phyloP scores from a whole-genome alignment of 1,284 basidiomycete genomes.

The Moesziomyces aphidis region DNA sequence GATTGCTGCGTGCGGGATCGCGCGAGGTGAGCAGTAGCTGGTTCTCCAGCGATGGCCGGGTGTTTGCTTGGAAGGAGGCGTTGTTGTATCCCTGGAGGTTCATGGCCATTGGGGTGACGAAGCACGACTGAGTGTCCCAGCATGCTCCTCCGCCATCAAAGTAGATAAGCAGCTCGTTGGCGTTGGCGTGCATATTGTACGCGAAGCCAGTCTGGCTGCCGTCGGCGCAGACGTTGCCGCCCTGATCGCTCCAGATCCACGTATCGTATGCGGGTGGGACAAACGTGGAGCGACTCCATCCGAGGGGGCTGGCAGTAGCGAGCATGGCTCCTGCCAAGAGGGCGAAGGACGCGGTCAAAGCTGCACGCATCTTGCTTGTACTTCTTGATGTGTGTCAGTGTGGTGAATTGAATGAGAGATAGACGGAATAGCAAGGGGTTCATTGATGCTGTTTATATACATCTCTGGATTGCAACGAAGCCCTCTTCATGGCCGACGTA shows the following conservation, averaged over 20 bases:
- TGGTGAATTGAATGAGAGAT: no score
- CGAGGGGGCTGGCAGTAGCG: conserved; percentile 3
- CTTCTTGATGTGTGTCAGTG: background rate
- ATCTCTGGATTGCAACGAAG: no score
- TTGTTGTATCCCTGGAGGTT: conserved; percentile 28
- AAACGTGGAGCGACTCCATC: conserved; percentile 1
- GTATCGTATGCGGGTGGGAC: conserved; percentile 19
- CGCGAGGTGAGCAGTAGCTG: conserved; percentile 27
- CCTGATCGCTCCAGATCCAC: conserved; percentile 26
- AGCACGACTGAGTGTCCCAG: conserved; percentile 26
- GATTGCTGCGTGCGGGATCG: conserved; percentile 22
- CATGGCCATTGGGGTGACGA: conserved; percentile 13
- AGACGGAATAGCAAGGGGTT: no score
- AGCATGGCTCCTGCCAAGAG: conserved; percentile 4
- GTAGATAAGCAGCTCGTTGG: conserved; percentile 29
- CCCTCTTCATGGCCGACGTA: background rate
- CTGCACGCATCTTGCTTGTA: conserved; percentile 9
- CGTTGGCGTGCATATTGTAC: conserved; percentile 22
- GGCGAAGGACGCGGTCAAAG: background rate
- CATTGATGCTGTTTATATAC: no score
- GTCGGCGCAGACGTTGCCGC: conserved; percentile 25
- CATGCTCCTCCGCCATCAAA: conserved; percentile 31
- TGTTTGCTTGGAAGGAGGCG: conserved; percentile 4
- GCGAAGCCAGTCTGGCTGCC: conserved; percentile 28
- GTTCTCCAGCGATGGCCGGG: conserved; percentile 1